These are phyloP conservation scores for Mycena epipterygia DNA, from an alignment of 768 basidiomycete genomes.

Conservation along the genomic window DNA sequence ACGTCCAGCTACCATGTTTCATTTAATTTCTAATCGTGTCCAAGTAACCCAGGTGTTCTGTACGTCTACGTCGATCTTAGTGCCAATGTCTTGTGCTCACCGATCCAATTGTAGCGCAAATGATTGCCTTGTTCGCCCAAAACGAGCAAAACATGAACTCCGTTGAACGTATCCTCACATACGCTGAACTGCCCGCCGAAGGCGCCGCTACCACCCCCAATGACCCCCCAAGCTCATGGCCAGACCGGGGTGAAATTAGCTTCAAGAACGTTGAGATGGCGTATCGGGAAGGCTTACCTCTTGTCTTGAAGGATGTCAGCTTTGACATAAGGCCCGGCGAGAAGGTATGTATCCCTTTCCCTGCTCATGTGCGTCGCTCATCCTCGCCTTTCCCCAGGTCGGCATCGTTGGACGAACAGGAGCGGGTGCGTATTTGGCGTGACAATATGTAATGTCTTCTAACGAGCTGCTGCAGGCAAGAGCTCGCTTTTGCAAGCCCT, in stretches of 20 bases:
- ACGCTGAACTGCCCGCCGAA: conserved; percentile 72
- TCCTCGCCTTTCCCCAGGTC: conserved; percentile 43
- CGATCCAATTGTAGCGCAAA: conserved; percentile 55
- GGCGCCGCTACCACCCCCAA: conserved; percentile 55
- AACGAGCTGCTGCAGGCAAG: conserved; percentile 52
- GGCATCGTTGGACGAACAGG: conserved; percentile 65
- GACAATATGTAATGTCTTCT: not conserved
- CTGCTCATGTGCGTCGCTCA: not conserved
- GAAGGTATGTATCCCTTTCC: conserved; percentile 52
- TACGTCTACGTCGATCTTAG: conserved; percentile 47
- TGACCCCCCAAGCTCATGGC: conserved; percentile 66
- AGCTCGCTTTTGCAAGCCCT: conserved; percentile 71
- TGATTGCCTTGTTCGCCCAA: conserved; percentile 68
- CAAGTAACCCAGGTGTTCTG: conserved; percentile 69
- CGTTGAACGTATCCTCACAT: conserved; percentile 77
- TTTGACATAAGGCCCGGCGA: conserved; percentile 73
- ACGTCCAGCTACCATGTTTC: conserved; percentile 38
- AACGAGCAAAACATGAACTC: conserved; percentile 83
- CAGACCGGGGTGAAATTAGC: conserved; percentile 62
- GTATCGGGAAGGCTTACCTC: conserved; percentile 75
- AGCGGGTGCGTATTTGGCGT: conserved; percentile 16
- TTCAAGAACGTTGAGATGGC: conserved; percentile 68
- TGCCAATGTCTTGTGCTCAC: conserved; percentile 1
- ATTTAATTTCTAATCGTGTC: not conserved
- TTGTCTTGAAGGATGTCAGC: conserved; percentile 72